Evolutionary conservation across 1,284 basidiomycete genomes (phyloP), one percentile per base, ranked within the genome.

Genomic region (Cutaneotrichosporon cavernicola): DNA sequence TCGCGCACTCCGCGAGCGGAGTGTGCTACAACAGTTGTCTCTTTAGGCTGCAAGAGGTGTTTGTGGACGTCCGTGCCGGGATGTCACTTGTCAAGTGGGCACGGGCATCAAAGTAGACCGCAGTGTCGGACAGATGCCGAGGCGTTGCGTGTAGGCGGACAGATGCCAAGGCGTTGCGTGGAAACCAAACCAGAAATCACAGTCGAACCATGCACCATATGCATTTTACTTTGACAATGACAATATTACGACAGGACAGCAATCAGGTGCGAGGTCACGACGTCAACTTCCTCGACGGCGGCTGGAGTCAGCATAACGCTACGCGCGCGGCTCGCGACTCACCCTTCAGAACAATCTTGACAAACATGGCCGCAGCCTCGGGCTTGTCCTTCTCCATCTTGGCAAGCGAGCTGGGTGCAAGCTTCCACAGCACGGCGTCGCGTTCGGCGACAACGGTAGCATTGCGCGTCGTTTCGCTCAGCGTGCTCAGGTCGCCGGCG

Each of bases 401-500:
- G 40, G 81, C 82, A 73, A 94, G 79, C 56, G 82, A 83, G 62
- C 84, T 83, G 4, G 75, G 81, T 62, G 85, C 86, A 63, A 97
- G 79, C 77, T 86, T 89, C 94, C 94, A 97, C 53, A 97, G 70
- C 18, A 89, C 85, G 16, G 86, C 87, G 30, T 87, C 85, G 13
- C 87, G 84, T 78, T 96, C 94, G 1, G 89, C 91, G 0, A 89
- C 82, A 30, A 91, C 91, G 4, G 88, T 91, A n/a, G 92, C 89
- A 75, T 96, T 97, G 56, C 94, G 83, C 26, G 85, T 83, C 47
- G 88, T 84, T 18, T 87, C 87, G 9, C 90, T 88, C 30, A 97
- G 81, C 43, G 89, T 89, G 0, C 90, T 89, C 61, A 97, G 80
- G 78, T 97, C 94, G 1, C 94, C 94, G 2, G 93, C 91, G 6